phyloP scores from a whole-genome alignment of 1,284 basidiomycete genomes.

The Sporisorium iseilematis-ciliati region DNA sequence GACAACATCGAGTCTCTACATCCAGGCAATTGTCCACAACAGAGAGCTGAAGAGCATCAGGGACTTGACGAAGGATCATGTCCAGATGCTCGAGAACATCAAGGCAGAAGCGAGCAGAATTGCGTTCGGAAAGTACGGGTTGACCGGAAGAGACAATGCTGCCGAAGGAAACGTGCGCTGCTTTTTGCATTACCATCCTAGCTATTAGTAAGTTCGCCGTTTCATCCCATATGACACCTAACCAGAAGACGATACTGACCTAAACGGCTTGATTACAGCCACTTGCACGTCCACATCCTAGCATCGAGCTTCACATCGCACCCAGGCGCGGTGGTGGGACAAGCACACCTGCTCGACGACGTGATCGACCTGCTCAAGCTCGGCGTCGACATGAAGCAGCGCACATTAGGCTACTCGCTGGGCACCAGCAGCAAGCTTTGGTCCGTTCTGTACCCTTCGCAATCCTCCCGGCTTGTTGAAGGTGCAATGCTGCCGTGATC shows the following conservation, averaged over 20 bases:
- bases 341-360: conserved; percentile 93
- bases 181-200: conserved; percentile 95
- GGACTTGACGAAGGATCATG: conserved; percentile 75
- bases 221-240: not conserved
- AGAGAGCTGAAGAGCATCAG: conserved; percentile 67
- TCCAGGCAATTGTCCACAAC: conserved; percentile 68
- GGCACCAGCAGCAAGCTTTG: conserved; percentile 54
- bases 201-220: conserved; percentile 80
- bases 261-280: conserved; percentile 73
- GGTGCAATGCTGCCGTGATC: not conserved
- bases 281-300: conserved; percentile 94
- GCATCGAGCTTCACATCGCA: conserved; percentile 70
- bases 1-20: conserved; percentile 73
- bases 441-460: conserved; percentile 27
- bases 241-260: too few relatives aligned
- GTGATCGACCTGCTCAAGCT: conserved; percentile 78
- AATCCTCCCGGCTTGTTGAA: not conserved
- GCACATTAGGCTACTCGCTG: conserved; percentile 85
- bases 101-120: conserved; percentile 74
- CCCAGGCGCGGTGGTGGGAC: conserved; percentile 77
- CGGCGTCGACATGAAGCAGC: conserved; percentile 75
- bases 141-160: conserved; percentile 73
- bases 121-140: conserved; percentile 76
- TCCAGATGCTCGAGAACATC: conserved; percentile 80
- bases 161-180: conserved; percentile 75